Conservation (phyloP, 2,329 filamentous ascomycete species). For the Neonectria coccinea region DNA sequence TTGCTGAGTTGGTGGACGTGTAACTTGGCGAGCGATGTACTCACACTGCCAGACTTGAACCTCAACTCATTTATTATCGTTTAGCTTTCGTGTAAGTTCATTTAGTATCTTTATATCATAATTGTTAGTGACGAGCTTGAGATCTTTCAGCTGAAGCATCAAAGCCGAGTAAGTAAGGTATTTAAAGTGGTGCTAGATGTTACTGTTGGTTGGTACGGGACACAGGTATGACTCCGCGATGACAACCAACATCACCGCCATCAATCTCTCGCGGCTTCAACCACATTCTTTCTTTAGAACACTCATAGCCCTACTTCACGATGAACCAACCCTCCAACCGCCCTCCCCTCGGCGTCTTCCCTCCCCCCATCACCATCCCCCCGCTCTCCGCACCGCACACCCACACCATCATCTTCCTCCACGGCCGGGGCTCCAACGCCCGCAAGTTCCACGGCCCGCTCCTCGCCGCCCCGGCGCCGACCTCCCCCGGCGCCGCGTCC, state of each 20-base stretch:
- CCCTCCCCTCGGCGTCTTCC: conserved; percentile 40
- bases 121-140: too few relatives aligned
- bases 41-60: neutral
- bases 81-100: neutral
- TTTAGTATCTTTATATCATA: too few relatives aligned
- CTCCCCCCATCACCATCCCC: conserved; percentile 34
- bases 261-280: neutral
- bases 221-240: neutral
- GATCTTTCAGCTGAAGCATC: neutral
- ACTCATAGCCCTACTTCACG: neutral
- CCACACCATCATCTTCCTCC: conserved; percentile 62
- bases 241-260: neutral
- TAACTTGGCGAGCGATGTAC: neutral
- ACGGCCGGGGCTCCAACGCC: conserved; percentile 60
- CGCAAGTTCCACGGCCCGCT: conserved; percentile 55
- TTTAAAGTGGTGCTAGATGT: too few relatives aligned
- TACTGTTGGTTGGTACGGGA: too few relatives aligned
- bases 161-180: neutral
- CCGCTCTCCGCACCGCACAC: conserved; percentile 49
- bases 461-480: conserved; percentile 43
- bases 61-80: neutral
- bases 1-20: neutral
- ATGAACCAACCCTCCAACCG: conserved; percentile 1
- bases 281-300: neutral
- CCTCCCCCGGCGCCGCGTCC: conserved; percentile 20